Evolutionary conservation across 2,329 filamentous ascomycete genomes (phyloP).

Genomic region (Clonostachys rhizophaga): DNA sequence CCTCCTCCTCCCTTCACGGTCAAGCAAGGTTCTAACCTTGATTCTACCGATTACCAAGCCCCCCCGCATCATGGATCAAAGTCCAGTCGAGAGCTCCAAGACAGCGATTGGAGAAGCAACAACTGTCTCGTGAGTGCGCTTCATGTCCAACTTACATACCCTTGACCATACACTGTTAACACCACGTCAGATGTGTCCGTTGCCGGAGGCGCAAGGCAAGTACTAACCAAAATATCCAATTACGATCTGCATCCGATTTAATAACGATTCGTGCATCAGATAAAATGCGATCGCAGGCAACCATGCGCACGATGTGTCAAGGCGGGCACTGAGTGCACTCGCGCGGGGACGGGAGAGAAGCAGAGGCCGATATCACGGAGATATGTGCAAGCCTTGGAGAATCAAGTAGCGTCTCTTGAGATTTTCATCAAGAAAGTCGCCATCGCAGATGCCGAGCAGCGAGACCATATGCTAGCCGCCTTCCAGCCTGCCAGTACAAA

Average conservation of each 20-base stretch:
- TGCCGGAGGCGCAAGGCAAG: slow-evolving; percentile 34
- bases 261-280: slow-evolving; percentile 21
- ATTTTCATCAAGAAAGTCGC: slow-evolving; percentile 36
- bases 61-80: neutral
- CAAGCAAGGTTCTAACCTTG: neutral
- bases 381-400: slow-evolving; percentile 41
- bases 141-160: neutral
- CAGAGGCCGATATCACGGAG: slow-evolving; percentile 23
- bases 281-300: slow-evolving; percentile 46
- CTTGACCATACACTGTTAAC: neutral
- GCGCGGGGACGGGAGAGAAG: slow-evolving; percentile 33
- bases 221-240: neutral
- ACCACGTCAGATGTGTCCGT: slow-evolving; percentile 28
- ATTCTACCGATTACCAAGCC: neutral
- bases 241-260: slow-evolving; percentile 6
- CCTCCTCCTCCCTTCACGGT: too few relatives aligned
- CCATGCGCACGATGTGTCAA: slow-evolving; percentile 45
- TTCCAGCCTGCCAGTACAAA: neutral
- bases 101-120: neutral
- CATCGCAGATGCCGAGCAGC: slow-evolving; percentile 26
- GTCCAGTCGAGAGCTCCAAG: neutral
- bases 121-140: neutral
- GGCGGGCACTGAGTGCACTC: slow-evolving; percentile 30
- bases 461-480: slow-evolving; percentile 30
- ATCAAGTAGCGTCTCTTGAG: slow-evolving; percentile 38